phyloP scores from a whole-genome alignment of 129 eudicot genomes.

The Logfia minima region DNA sequence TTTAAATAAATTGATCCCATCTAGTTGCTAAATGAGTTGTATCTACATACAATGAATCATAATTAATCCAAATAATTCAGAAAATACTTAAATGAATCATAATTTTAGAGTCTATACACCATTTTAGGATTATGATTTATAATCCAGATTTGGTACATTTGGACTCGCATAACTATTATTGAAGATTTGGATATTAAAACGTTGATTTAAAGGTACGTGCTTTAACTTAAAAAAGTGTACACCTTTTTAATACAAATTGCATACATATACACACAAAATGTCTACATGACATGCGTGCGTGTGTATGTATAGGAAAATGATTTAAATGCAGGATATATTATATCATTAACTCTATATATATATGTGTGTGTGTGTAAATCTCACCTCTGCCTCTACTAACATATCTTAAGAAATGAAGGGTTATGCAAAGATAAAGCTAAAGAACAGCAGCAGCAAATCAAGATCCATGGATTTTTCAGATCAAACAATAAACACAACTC shows the following conservation, averaged over 20 bases:
- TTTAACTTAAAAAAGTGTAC: too few species aligned
- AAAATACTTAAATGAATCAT: too few species aligned
- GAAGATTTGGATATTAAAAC: background rate
- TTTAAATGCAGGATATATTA: background rate
- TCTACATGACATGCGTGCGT: background rate
- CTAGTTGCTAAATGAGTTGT: background rate
- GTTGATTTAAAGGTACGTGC: too few species aligned
- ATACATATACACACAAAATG: background rate
- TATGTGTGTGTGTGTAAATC: background rate
- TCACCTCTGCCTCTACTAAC: constrained; percentile 12
- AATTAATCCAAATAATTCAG: background rate
- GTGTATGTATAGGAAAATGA: background rate
- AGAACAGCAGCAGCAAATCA: constrained; percentile 42
- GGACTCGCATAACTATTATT: too few species aligned
- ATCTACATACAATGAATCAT: background rate
- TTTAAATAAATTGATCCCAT: constrained; percentile 15
- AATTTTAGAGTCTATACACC: too few species aligned
- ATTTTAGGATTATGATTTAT: too few species aligned
- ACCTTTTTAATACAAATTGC: background rate
- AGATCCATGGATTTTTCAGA: constrained; percentile 54
- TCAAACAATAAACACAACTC: constrained; percentile 29
- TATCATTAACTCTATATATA: background rate
- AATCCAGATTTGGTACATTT: too few species aligned
- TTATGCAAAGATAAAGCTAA: constrained; percentile 56
- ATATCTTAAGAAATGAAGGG: constrained; percentile 43